Conservation (phyloP, 306 rosid species). For the Mimosa bimucronata region DNA sequence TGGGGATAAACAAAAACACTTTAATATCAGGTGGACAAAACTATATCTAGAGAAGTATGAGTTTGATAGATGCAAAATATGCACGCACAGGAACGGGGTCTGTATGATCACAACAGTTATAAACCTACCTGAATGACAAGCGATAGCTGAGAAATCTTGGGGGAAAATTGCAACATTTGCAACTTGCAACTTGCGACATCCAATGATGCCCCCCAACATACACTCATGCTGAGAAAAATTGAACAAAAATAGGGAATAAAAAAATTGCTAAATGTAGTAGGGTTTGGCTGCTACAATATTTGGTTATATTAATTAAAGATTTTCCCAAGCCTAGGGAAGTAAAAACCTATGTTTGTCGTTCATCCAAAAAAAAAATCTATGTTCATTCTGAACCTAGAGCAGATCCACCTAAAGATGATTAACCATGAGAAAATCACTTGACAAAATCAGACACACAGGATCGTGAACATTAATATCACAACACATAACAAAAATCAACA, state of each 20-base stretch:
- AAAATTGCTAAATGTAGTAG: background rate
- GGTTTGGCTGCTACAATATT: background rate
- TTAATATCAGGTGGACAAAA: constrained; percentile 17
- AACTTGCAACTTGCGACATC: background rate
- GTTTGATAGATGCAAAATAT: background rate
- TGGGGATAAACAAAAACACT: background rate
- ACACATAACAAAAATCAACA: no score
- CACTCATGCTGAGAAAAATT: background rate
- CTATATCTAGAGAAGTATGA: background rate
- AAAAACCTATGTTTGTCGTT: background rate
- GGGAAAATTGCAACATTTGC: background rate
- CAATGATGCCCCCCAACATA: background rate
- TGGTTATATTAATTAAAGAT: background rate
- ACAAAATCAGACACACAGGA: constrained; percentile 22
- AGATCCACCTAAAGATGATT: constrained; percentile 15
- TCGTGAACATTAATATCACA: background rate
- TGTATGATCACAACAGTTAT: no score
- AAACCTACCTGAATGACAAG: background rate
- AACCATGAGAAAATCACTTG: constrained; percentile 2
- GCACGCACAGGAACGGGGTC: background rate
- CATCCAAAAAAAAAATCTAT: background rate
- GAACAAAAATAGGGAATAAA: background rate
- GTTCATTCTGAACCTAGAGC: constrained; percentile 22
- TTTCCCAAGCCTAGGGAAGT: background rate
- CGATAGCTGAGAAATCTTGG: background rate